Conservation (phyloP, 768 basidiomycete genomes). For the Pleurotus platypus region DNA sequence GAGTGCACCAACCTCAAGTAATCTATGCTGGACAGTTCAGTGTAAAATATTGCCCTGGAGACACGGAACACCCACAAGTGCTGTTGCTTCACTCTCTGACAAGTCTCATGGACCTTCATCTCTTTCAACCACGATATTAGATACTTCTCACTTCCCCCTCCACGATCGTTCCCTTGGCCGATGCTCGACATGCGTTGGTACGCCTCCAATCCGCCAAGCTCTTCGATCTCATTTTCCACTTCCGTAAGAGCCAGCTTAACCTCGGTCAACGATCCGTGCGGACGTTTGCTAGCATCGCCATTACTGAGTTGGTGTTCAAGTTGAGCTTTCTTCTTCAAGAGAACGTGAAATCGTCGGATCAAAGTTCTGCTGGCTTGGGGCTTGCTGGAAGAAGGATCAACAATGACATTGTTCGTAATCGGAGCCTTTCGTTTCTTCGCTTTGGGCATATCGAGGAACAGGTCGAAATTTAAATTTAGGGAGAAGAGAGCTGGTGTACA, state of each 20-base stretch:
- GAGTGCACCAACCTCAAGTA: conserved; percentile 88
- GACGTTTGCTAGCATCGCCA: conserved; percentile 13
- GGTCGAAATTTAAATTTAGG: too few species aligned
- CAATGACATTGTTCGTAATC: conserved; percentile 26
- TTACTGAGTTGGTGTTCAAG: conserved; percentile 29
- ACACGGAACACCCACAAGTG: conserved; percentile 31
- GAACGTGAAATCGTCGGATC: conserved; percentile 78
- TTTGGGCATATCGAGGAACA: conserved; percentile 31
- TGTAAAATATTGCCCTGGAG: background rate
- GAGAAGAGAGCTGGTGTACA: too few species aligned
- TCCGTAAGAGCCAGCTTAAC: conserved; percentile 32
- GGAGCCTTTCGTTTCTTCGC: conserved; percentile 41
- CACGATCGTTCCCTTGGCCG: conserved; percentile 78
- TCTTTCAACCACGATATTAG: conserved; percentile 74
- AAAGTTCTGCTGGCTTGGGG: conserved; percentile 62
- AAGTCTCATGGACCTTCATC: conserved; percentile 29
- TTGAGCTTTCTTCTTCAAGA: conserved; percentile 66
- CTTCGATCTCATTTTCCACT: conserved; percentile 60
- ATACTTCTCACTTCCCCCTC: conserved; percentile 85
- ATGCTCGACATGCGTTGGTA: conserved; percentile 84
- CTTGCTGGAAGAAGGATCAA: conserved; percentile 39
- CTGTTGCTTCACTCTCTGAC: conserved; percentile 21
- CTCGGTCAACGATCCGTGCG: conserved; percentile 10
- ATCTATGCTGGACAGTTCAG: conserved; percentile 34
- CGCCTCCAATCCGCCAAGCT: conserved; percentile 71